Evolutionary conservation across 805 yeast species (phyloP).

Genomic region (Candida takata): DNA sequence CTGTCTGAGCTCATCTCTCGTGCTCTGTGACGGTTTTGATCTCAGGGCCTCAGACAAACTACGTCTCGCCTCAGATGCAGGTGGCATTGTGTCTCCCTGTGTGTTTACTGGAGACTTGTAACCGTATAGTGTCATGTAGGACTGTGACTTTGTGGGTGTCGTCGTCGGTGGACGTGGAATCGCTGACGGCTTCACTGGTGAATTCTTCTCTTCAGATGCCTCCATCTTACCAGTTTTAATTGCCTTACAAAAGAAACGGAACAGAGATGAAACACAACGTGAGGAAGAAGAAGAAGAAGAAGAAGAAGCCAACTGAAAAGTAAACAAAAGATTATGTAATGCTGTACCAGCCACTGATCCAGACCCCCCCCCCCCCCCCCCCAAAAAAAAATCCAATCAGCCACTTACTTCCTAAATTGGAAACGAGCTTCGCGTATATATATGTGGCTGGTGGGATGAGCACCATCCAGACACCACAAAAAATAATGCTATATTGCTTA

Average conservation of each 20-base stretch:
- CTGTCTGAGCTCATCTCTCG: conserved; percentile 8
- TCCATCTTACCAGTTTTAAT: neutral
- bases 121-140: conserved; percentile 11
- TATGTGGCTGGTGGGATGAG: no score
- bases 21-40: neutral
- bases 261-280: neutral
- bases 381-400: no score
- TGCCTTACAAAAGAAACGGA: neutral
- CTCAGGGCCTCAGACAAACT: neutral
- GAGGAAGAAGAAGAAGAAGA: no score
- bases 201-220: neutral
- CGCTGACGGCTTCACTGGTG: conserved; percentile 8
- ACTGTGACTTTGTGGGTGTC: conserved; percentile 17
- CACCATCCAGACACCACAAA: no score
- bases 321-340: neutral
- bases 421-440: no score
- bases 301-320: no score
- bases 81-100: neutral
- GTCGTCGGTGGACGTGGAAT: conserved; percentile 19
- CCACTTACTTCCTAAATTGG: no score
- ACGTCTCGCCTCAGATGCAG: no score
- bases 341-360: no score
- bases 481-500: no score
- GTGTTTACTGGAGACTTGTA: conserved; percentile 13
- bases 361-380: no score